Evolutionary conservation across 2,329 filamentous ascomycete species (phyloP), one percentile per base, ranked within the genome.

Genomic region (Fusarium dlaminii): DNA sequence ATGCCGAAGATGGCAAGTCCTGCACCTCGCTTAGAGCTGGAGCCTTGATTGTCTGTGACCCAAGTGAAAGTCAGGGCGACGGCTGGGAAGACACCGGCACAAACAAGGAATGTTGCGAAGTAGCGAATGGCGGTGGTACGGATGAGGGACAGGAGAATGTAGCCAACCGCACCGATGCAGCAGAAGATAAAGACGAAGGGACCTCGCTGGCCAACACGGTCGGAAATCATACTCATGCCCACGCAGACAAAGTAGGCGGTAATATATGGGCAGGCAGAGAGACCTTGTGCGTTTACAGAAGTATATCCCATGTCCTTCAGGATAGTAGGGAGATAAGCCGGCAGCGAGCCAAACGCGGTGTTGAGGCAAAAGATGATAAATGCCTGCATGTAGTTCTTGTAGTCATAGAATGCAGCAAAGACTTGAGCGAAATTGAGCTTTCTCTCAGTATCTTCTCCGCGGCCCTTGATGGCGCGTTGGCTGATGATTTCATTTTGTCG

Each of bases 61-160:
- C 92, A 94, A 0, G 92, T 90, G 22, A 94, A 84, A 29, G 92
- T 90, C 74, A 93, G 91, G 4, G 89, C 88, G 70, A 94, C 92
- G 22, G 87, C 87, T 0, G 92, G 90, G 77, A 94, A 94, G 79
- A 85, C 82, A 32, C 84, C 84, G 1, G 82, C 82, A 2, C 83
- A 82, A 17, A 82, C 83, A 77, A 89, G 75, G 66, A 85, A 88
- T 3, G 86, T 84, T 6, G 83, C 85, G 0, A 84, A 80, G 66
- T 88, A 89, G 22, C 86, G 84, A 34, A 84, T 81, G 72, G 92
- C 90, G 5, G 89, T 88, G 0, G 90, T 90, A 5, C 14, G 52
- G 4, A 56, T 27, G 15, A 43, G 6, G 4, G 52, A 10, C 20
- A 56, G 29, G 10, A 56, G 39, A 10, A 56, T 56, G 39, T 56